These are phyloP conservation scores for Zygosaccharomyces bisporus DNA, from an alignment of 805 yeast species.

Conservation along the genomic window DNA sequence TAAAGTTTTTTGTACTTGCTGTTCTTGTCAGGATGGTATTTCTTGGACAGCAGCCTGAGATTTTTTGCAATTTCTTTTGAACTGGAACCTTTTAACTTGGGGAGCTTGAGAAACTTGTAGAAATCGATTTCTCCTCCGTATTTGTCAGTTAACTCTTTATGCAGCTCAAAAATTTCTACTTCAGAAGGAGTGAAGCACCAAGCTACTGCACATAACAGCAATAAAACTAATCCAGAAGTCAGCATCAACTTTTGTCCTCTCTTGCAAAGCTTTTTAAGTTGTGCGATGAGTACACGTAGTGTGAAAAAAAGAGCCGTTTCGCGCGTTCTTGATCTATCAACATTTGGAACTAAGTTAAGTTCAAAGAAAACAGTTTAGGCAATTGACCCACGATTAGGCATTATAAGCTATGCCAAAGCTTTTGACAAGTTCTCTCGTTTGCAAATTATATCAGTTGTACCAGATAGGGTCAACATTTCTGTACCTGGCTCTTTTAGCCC, in stretches of 20 bases:
- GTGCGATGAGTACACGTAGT: constrained; percentile 4
- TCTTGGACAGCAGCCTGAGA: constrained; percentile 65
- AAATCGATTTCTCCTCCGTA: constrained; percentile 60
- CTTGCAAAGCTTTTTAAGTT: not conserved
- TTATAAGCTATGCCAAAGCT: constrained; percentile 9
- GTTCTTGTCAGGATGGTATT: constrained; percentile 83
- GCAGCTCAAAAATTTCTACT: constrained; percentile 73
- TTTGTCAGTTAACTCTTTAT: constrained; percentile 58
- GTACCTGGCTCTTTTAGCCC: constrained; percentile 32
- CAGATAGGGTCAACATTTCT: constrained; percentile 27
- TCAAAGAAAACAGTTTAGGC: not conserved
- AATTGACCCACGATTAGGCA: not conserved
- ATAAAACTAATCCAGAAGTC: constrained; percentile 11
- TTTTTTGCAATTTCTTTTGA: constrained; percentile 57
- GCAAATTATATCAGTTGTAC: constrained; percentile 29
- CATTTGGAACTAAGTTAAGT: not conserved
- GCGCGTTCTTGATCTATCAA: not conserved
- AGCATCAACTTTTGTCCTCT: constrained; percentile 1
- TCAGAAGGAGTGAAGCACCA: constrained; percentile 64
- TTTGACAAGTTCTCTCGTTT: constrained; percentile 11
- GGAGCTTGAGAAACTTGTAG: constrained; percentile 61
- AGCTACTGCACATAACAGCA: constrained; percentile 25
- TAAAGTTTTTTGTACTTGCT: constrained; percentile 49
- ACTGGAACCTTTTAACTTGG: constrained; percentile 39
- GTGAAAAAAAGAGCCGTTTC: not conserved